phyloP scores from a whole-genome alignment of 2,329 filamentous ascomycete genomes.

The Tolypocladium ovalisporum region DNA sequence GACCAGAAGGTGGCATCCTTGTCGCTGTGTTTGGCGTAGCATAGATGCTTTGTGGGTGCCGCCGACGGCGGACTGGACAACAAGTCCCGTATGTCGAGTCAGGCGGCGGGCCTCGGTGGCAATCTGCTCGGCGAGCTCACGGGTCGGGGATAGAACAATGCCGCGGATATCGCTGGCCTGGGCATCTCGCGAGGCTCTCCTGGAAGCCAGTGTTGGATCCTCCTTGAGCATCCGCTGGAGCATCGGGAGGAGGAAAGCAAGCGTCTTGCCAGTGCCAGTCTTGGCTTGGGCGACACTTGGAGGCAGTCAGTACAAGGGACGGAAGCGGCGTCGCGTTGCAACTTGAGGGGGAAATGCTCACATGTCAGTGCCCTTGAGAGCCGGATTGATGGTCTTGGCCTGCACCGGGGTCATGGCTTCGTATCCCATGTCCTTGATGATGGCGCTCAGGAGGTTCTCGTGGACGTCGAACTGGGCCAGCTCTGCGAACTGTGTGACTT shows the following conservation, averaged over 20 bases:
- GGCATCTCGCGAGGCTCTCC: constrained; percentile 21
- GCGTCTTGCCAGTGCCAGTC: constrained; percentile 93
- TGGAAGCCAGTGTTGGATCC: constrained; percentile 49
- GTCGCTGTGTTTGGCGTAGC: constrained; percentile 53
- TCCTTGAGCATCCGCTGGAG: constrained; percentile 65
- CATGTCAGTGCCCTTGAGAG: constrained; percentile 73
- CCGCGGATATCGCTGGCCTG: constrained; percentile 52
- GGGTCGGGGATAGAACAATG: constrained; percentile 67
- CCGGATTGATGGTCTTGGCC: constrained; percentile 67
- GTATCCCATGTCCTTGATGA: constrained; percentile 65
- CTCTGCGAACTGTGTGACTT: constrained; percentile 31
- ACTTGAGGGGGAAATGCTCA: constrained; percentile 36
- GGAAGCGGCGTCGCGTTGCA: neutral
- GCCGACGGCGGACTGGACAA: constrained; percentile 72
- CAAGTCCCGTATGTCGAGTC: constrained; percentile 51
- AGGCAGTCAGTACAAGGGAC: constrained; percentile 9
- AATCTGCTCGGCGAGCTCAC: constrained; percentile 74
- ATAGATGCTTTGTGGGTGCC: constrained; percentile 69
- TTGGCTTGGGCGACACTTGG: constrained; percentile 80
- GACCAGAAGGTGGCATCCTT: constrained; percentile 82
- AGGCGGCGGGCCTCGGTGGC: constrained; percentile 67
- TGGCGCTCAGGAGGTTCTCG: constrained; percentile 51
- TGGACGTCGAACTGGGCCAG: constrained; percentile 44
- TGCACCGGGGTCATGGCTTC: constrained; percentile 90
- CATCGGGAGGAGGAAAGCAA: constrained; percentile 82